Conservation (phyloP, 345 rosid species). For the Acer campestre region DNA sequence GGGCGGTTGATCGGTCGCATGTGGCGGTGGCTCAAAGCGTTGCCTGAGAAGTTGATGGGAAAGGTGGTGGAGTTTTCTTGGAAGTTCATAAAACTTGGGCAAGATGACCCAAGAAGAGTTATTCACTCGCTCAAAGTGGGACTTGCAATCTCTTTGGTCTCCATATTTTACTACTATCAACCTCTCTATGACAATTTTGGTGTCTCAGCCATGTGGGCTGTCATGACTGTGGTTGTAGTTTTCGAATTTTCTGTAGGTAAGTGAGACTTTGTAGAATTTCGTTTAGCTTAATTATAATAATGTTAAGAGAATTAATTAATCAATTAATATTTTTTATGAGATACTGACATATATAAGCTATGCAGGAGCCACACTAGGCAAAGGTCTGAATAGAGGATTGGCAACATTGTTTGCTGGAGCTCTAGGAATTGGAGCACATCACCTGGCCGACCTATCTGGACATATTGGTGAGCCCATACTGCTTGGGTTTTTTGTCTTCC, state of each 20-base stretch:
- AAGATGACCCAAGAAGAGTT: constrained; percentile 74
- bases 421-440: constrained; percentile 72
- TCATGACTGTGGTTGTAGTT: constrained; percentile 80
- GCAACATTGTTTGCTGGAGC: constrained; percentile 72
- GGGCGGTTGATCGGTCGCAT: not conserved
- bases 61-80: constrained; percentile 22
- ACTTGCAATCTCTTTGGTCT: constrained; percentile 62
- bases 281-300: not conserved
- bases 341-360: not conserved
- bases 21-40: constrained; percentile 19
- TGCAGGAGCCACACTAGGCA: constrained; percentile 63
- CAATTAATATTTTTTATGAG: too few species aligned
- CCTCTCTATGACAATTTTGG: constrained; percentile 71
- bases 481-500: constrained; percentile 65
- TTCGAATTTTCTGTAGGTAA: constrained; percentile 80
- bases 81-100: constrained; percentile 40
- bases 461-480: constrained; percentile 59
- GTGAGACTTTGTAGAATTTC: constrained; percentile 5
- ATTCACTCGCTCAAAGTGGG: constrained; percentile 76
- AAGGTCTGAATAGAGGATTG: constrained; percentile 64
- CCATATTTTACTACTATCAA: constrained; percentile 55
- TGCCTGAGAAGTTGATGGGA: constrained; percentile 15
- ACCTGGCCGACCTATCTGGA: constrained; percentile 58
- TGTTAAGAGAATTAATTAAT: too few species aligned
- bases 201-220: constrained; percentile 79